A percentile compares a stretch with the other conserved stretches of the same genome.
Conservation (phyloP, 805 yeast genomes). For the Cyberlindnera xishuangbannaensis region DNA sequence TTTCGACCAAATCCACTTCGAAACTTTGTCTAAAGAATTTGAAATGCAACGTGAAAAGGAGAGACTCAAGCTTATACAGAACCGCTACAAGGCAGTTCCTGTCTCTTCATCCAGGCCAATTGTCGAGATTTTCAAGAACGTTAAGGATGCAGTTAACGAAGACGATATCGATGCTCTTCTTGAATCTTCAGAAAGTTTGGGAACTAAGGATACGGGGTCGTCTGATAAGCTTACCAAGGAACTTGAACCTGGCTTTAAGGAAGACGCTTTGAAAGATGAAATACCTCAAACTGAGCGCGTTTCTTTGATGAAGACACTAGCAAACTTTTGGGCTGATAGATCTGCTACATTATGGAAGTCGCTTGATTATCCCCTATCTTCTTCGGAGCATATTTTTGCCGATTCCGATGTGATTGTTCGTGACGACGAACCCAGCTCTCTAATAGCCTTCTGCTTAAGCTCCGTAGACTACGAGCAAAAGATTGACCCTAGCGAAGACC, state of each 20-base stretch:
- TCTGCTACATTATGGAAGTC: conserved; percentile 96
- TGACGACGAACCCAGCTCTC: conserved; percentile 94
- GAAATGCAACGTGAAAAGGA: conserved; percentile 82
- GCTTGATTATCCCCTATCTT: conserved; percentile 67
- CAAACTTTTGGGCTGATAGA: conserved; percentile 96
- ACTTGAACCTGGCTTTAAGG: conserved; percentile 16
- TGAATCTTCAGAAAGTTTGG: conserved; percentile 1
- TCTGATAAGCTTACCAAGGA: conserved; percentile 5
- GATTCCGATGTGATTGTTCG: conserved; percentile 91
- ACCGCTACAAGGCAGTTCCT: conserved; percentile 63
- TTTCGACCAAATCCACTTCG: conserved; percentile 72
- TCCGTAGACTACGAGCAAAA: conserved; percentile 76
- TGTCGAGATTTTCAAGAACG: conserved; percentile 85
- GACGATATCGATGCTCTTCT: conserved; percentile 31
- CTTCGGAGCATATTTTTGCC: conserved; percentile 85
- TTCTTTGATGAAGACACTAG: conserved; percentile 73
- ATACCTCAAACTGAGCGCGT: conserved; percentile 55
- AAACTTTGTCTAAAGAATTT: conserved; percentile 76
- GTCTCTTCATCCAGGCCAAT: conserved; percentile 75
- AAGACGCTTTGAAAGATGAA: conserved; percentile 13
- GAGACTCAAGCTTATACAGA: conserved; percentile 51
- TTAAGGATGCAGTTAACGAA: conserved; percentile 78
- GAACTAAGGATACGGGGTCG: no score
- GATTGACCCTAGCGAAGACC: conserved; percentile 30
- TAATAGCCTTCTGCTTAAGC: conserved; percentile 88